These are phyloP conservation scores for Alloteropsis semialata DNA, from an alignment of 176 grass and related monocot genomes.

Conservation along the genomic window DNA sequence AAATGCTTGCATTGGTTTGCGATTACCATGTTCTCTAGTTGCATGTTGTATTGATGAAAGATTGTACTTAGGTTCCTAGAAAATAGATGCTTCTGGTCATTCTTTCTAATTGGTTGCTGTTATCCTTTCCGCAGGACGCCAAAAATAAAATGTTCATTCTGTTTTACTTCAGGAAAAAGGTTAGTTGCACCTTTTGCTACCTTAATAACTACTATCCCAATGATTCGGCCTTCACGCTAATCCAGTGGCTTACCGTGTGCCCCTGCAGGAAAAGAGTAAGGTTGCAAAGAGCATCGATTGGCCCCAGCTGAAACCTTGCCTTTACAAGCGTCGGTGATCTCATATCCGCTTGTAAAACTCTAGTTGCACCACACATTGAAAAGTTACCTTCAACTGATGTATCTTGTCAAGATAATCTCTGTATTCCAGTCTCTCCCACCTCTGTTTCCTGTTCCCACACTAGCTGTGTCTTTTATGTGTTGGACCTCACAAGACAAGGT, in stretches of 20 bases:
- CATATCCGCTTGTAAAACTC: background rate
- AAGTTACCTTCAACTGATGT: background rate
- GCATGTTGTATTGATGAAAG: background rate
- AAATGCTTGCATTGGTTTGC: background rate
- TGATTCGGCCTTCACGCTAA: background rate
- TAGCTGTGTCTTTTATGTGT: background rate
- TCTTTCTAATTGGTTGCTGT: conserved; percentile 12
- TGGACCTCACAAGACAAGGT: background rate
- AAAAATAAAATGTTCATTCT: conserved; percentile 96
- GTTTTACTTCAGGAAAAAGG: conserved; percentile 89
- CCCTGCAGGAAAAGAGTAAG: conserved; percentile 58
- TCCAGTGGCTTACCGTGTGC: background rate
- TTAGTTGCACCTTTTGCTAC: conserved; percentile 24
- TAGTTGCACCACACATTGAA: background rate
- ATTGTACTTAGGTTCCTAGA: background rate
- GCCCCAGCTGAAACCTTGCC: conserved; percentile 82
- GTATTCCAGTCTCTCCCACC: background rate
- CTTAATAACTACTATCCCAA: background rate
- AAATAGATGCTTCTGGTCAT: background rate
- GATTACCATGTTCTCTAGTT: background rate
- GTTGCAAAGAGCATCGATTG: conserved; percentile 62
- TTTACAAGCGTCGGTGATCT: conserved; percentile 64
- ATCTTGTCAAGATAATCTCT: background rate
- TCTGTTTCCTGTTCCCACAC: background rate
- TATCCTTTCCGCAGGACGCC: conserved; percentile 59